Conservation (phyloP, 306 rosid genomes). For the Cucumis sativus region DNA sequence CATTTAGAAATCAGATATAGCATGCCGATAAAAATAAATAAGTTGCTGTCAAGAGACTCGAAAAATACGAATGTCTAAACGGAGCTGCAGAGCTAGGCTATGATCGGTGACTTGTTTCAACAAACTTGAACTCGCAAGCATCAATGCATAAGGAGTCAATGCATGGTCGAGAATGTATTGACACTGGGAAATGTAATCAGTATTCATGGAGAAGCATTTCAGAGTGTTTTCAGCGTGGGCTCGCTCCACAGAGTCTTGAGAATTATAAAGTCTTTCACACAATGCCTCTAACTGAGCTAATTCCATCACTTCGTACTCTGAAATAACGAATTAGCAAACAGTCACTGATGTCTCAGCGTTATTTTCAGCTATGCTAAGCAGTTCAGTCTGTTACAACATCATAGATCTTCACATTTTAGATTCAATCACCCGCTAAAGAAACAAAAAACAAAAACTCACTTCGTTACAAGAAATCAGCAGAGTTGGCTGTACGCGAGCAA, state of each 20-base stretch:
- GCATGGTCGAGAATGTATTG: constrained; percentile 57
- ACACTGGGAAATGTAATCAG: constrained; percentile 50
- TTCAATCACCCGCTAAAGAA: neutral
- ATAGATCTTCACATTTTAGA: neutral
- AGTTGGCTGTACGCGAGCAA: neutral
- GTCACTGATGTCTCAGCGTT: neutral
- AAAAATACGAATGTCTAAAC: constrained; percentile 37
- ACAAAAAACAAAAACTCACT: neutral
- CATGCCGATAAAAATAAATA: neutral
- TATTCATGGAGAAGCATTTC: constrained; percentile 50
- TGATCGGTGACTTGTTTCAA: constrained; percentile 59
- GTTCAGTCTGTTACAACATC: neutral
- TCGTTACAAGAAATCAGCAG: neutral
- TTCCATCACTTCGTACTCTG: constrained; percentile 29
- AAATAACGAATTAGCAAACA: neutral
- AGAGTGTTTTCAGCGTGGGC: constrained; percentile 52
- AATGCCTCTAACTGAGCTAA: constrained; percentile 47
- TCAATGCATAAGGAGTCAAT: constrained; percentile 42
- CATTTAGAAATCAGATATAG: neutral
- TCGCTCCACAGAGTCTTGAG: constrained; percentile 50
- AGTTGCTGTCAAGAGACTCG: neutral
- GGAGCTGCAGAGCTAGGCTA: constrained; percentile 48
- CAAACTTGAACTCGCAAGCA: constrained; percentile 53
- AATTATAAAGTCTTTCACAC: constrained; percentile 52
- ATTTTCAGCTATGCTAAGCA: neutral